phyloP scores from a whole-genome alignment of 2,329 filamentous ascomycete genomes.

The Gaeumannomyces tritici region DNA sequence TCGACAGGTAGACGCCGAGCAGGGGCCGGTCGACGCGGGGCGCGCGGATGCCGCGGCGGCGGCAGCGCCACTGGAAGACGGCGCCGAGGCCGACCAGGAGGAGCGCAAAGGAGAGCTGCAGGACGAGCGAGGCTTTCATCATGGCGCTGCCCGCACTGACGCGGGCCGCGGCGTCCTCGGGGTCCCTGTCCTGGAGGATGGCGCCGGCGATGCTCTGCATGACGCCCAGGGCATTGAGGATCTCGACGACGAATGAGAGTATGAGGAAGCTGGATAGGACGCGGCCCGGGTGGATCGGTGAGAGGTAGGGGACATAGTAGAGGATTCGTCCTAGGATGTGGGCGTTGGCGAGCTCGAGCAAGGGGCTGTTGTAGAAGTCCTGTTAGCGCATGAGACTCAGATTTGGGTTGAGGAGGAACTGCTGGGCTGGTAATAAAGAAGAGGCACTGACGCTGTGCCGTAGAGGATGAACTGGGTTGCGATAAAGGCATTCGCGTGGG shows the following conservation, averaged over 20 bases:
- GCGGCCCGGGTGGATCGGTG: conserved; percentile 37
- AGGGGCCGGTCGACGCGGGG: conserved; percentile 17
- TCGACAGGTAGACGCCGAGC: conserved; percentile 30
- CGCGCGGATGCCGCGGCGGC: conserved; percentile 8
- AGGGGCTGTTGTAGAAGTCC: conserved; percentile 28
- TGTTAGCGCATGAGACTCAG: background rate
- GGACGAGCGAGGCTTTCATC: conserved; percentile 28
- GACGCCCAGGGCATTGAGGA: conserved; percentile 34
- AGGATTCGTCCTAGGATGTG: conserved; percentile 51
- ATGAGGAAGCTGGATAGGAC: conserved; percentile 35
- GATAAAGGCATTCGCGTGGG: conserved; percentile 19
- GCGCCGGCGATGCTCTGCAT: conserved; percentile 16
- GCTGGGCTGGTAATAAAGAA: too few relatives aligned
- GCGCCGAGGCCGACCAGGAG: conserved; percentile 32
- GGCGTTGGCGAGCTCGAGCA: conserved; percentile 55
- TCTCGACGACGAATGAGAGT: conserved; percentile 34
- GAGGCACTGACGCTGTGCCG: conserved; percentile 24
- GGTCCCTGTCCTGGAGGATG: background rate
- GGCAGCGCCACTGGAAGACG: conserved; percentile 32
- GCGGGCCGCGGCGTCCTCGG: background rate
- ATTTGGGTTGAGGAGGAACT: too few relatives aligned
- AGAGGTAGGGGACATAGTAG: conserved; percentile 49
- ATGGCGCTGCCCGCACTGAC: conserved; percentile 22
- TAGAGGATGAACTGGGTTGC: conserved; percentile 27
- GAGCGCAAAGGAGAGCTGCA: conserved; percentile 38